Percentiles rank a stretch among this genome's conserved stretches.
Evolutionary conservation across 1,284 basidiomycete species (phyloP).

Genomic region (Irpex sp.): DNA sequence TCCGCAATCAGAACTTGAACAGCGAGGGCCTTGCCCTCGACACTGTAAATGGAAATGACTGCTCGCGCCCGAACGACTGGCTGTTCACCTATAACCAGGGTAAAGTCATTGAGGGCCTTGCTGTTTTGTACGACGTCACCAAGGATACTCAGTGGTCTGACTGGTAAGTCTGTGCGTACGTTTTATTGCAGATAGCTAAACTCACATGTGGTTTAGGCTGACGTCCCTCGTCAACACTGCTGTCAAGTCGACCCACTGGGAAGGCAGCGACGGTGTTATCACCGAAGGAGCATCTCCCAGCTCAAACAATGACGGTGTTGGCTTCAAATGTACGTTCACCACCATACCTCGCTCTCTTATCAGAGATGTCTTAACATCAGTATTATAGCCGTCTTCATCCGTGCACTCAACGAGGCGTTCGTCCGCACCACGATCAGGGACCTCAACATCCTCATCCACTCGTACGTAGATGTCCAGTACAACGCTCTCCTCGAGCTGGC

Average conservation of each 20-base stretch:
- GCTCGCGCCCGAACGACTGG: conserved; percentile 35
- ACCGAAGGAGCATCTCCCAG: conserved; percentile 39
- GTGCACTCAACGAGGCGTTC: conserved; percentile 41
- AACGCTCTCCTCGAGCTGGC: conserved; percentile 44
- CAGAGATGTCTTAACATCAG: too few species aligned
- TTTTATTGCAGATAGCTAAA: not conserved
- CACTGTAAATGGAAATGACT: conserved; percentile 39
- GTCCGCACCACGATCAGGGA: conserved; percentile 25
- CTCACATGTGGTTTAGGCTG: conserved; percentile 26
- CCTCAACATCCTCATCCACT: conserved; percentile 35
- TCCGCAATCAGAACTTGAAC: conserved; percentile 39
- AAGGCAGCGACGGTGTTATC: conserved; percentile 41
- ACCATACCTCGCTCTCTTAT: too few species aligned
- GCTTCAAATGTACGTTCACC: conserved; percentile 38
- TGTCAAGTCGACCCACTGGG: conserved; percentile 38
- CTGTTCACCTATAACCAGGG: conserved; percentile 49
- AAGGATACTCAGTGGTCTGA: conserved; percentile 34
- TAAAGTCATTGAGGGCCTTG: conserved; percentile 45
- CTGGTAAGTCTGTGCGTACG: conserved; percentile 23
- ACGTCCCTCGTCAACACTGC: conserved; percentile 31
- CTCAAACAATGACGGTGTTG: conserved; percentile 39
- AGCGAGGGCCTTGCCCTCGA: conserved; percentile 39
- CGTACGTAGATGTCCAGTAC: conserved; percentile 48
- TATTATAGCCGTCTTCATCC: conserved; percentile 37
- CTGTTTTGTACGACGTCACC: conserved; percentile 37